A percentile compares a stretch with the other conserved stretches of the same genome.
Evolutionary conservation across 306 rosid genomes (phyloP).

Genomic region (Trifolium repens): DNA sequence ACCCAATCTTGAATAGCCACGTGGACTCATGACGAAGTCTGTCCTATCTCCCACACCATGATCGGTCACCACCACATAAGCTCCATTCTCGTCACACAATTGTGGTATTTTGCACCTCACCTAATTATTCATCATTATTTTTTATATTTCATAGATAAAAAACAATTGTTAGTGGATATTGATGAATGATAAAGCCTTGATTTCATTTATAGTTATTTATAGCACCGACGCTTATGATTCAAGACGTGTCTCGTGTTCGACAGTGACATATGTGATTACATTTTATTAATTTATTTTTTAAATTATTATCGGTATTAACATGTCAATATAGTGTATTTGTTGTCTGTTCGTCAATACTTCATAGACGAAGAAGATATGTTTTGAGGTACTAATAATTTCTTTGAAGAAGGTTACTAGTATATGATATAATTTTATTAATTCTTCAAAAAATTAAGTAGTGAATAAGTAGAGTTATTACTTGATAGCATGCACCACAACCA

Average conservation of each 20-base stretch:
- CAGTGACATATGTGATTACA: too few relatives aligned
- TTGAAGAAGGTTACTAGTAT: not conserved
- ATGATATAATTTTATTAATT: too few relatives aligned
- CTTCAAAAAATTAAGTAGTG: not conserved
- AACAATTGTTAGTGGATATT: not conserved
- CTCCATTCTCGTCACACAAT: constrained; percentile 53
- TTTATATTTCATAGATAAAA: constrained; percentile 19
- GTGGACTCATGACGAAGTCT: constrained; percentile 55
- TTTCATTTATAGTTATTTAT: too few relatives aligned
- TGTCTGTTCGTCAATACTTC: too few relatives aligned
- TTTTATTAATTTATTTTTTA: too few relatives aligned
- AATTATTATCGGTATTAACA: too few relatives aligned
- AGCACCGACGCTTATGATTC: too few relatives aligned
- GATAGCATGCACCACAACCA: constrained; percentile 95
- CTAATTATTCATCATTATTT: constrained; percentile 38
- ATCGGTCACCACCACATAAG: constrained; percentile 56
- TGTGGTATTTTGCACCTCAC: constrained; percentile 53
- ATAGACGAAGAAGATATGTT: not conserved
- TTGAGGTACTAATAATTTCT: not conserved
- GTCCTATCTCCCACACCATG: constrained; percentile 58
- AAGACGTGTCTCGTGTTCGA: too few relatives aligned
- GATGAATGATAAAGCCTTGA: not conserved
- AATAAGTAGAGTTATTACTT: constrained; percentile 51
- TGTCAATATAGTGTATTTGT: too few relatives aligned
- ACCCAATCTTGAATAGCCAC: constrained; percentile 49